Base-by-base conservation (phyloP, 2,329 filamentous ascomycete genomes). In the Xylaria arbuscula region DNA sequence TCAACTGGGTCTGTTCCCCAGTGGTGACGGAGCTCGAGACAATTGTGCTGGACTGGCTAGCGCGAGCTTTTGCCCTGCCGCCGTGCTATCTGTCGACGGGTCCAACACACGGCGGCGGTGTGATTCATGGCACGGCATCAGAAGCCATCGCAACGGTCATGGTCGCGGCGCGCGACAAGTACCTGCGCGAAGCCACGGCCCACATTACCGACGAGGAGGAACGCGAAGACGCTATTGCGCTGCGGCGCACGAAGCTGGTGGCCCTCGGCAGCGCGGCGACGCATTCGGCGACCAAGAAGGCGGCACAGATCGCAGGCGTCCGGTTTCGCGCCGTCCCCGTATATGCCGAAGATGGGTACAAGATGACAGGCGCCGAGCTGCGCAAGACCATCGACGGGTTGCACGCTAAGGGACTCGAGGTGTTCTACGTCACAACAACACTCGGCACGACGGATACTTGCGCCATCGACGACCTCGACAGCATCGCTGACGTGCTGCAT, bases 1-100 rank as follows among this genome's bases (percentile, higher is more conserved):
- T 98, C 85, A 98, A 98, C 81, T 98, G 95, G 95, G 90, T 98
- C 72, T 98, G 95, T 81, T 94, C 91, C 6, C 95, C 95, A 0
- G 94, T 92, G 7, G 91, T 96, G 19, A 98, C 95, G 0, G 95
- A 98, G 82, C 87, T 98, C 56, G 95, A 98, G 84, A 97, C 94
- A 0, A 87, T 98, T 28, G 91, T 97, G 51, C 86, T 98, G 79
- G 95, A 98, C 81, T 98, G 95, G 94, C 83, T 98, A 3, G 93
- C 91, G 17, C 88, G 91, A 78, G 86, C 93, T 9, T 81, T 98
- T 13, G 88, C 83, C 1, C 83, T 98, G 28, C 94, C 95, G 0
- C 81, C 86, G 11, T 91, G 87, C 72, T 98, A 90, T 77, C 83
- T 92, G 22, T 95, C 92, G 56, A 89, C 89, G 0, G 91, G 89